These are phyloP conservation scores for Chenopodium quinoa DNA, from an alignment of 148 eudicot genomes.

Conservation along the genomic window DNA sequence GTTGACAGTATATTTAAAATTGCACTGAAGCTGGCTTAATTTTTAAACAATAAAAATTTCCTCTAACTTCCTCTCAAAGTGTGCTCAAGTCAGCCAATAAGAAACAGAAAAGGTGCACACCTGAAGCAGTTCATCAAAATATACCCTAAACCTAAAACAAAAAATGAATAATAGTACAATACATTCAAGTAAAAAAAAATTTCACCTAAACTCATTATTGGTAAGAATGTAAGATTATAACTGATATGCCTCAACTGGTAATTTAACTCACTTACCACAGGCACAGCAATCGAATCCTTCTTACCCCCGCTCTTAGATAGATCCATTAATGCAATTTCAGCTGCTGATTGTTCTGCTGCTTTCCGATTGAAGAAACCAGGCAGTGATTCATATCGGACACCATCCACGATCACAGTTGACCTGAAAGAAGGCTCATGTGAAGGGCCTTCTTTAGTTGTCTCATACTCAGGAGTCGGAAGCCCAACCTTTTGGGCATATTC, in stretches of 20 bases:
- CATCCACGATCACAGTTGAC: constrained; percentile 69
- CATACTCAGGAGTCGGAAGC: constrained; percentile 66
- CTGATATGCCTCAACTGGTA: background rate
- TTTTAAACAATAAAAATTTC: background rate
- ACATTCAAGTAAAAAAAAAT: too few relatives aligned
- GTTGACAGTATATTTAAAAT: background rate
- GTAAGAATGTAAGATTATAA: background rate
- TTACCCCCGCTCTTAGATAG: constrained; percentile 41
- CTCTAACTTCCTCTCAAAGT: background rate
- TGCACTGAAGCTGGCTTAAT: too few relatives aligned
- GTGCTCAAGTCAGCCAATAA: too few relatives aligned
- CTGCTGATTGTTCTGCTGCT: constrained; percentile 98
- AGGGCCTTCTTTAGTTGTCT: constrained; percentile 90
- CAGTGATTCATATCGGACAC: constrained; percentile 69
- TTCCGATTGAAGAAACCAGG: constrained; percentile 82
- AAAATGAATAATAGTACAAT: too few relatives aligned
- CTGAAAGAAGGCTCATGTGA: constrained; percentile 82
- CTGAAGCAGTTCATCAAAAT: too few relatives aligned
- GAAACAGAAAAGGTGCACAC: too few relatives aligned
- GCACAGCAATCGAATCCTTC: constrained; percentile 46
- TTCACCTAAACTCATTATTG: background rate
- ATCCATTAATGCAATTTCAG: constrained; percentile 78
- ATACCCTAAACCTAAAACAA: too few relatives aligned
- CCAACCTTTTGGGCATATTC: constrained; percentile 87
- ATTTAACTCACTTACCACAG: constrained; percentile 59